A percentile compares a stretch with the other conserved stretches of the same genome.
phyloP scores from a whole-genome alignment of 768 basidiomycete genomes.

The Mycena rebaudengoi region DNA sequence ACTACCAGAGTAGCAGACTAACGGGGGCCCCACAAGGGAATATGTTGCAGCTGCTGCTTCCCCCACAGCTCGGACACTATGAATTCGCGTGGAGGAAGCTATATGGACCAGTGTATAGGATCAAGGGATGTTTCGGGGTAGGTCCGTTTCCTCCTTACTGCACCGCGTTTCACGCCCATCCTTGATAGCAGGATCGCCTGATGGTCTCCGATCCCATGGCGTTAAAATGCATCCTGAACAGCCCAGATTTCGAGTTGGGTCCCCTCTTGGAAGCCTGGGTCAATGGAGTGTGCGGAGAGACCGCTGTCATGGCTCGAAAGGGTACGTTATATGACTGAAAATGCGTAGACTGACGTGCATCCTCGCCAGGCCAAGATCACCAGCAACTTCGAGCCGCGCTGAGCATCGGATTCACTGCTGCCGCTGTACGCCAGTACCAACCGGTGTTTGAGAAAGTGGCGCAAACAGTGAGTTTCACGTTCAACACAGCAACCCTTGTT shows the following conservation, averaged over 20 bases:
- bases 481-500: constrained; percentile 10
- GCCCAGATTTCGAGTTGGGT: constrained; percentile 15
- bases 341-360: constrained; percentile 10
- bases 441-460: constrained; percentile 18
- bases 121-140: constrained; percentile 24
- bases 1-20: no score
- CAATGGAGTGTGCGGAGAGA: constrained; percentile 17
- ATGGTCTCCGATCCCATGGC: constrained; percentile 18
- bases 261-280: constrained; percentile 14
- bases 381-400: constrained; percentile 13
- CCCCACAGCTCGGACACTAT: constrained; percentile 17
- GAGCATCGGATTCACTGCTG: constrained; percentile 16
- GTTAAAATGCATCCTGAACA: constrained; percentile 16
- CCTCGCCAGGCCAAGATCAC: constrained; percentile 17
- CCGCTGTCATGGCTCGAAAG: no score
- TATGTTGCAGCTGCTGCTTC: constrained; percentile 17
- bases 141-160: constrained; percentile 11
- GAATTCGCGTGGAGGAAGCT: constrained; percentile 19
- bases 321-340: constrained; percentile 15
- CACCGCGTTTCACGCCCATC: constrained; percentile 6
- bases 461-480: constrained; percentile 13
- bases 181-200: constrained; percentile 13
- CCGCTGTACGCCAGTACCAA: constrained; percentile 17
- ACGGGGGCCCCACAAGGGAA: no score
- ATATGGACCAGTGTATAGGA: constrained; percentile 17